A percentile compares a stretch with the other conserved stretches of the same genome.
Conservation (phyloP, 345 rosid genomes). For the Pugionium dolabratum region DNA sequence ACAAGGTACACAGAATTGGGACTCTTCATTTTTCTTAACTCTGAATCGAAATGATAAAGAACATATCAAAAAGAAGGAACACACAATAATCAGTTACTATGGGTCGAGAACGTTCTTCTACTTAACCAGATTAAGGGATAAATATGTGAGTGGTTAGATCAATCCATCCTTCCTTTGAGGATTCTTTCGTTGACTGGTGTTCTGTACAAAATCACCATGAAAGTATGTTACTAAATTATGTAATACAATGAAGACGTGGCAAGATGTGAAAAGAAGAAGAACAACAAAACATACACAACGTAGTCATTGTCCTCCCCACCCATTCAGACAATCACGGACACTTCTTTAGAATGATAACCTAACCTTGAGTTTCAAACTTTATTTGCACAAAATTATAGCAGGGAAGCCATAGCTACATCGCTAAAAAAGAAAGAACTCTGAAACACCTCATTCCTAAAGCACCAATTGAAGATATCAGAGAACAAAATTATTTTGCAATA, state of each 20-base stretch:
- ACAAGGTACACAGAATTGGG: slow-evolving; percentile 9
- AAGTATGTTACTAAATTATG: neutral
- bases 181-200: slow-evolving; percentile 75
- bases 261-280: neutral
- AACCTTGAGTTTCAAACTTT: neutral
- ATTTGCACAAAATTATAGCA: neutral
- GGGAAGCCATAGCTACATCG: too few species aligned
- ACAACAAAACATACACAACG: slow-evolving; percentile 71
- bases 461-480: neutral
- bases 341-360: neutral
- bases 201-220: slow-evolving; percentile 47
- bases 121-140: slow-evolving; percentile 4
- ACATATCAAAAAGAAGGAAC: neutral
- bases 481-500: too few species aligned
- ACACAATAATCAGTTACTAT: slow-evolving; percentile 14
- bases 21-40: neutral
- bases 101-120: slow-evolving; percentile 10
- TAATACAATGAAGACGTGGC: neutral
- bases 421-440: neutral
- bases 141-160: slow-evolving; percentile 26
- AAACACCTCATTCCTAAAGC: neutral
- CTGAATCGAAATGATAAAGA: too few species aligned
- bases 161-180: slow-evolving; percentile 96
- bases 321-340: slow-evolving; percentile 81
- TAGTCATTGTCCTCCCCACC: slow-evolving; percentile 96